Base-by-base conservation (phyloP, 192 early-diverging fungal genomes). In the Entomortierella parvispora region DNA sequence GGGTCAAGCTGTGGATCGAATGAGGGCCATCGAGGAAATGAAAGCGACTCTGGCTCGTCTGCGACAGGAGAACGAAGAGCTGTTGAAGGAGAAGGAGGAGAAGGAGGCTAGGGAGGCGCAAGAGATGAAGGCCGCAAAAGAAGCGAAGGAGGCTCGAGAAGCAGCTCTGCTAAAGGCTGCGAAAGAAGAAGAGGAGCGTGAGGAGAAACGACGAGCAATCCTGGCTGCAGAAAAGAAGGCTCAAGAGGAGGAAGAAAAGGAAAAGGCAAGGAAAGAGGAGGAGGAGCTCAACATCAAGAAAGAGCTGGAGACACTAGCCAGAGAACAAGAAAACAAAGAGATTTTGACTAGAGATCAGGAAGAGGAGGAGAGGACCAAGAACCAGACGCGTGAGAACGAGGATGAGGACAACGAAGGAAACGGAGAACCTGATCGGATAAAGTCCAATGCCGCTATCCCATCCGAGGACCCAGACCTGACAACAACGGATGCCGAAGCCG, bases 21-120 rank as follows among this genome's bases (percentile, higher is more conserved):
- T 86, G 42, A 68, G 69, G 3, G 82, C 79, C 22, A 71, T 84
- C 31, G 81, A 84, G 47, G 66, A 79, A 20, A 82, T 76, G 51
- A 80, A 79, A 46, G 32, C 52, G 40, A 80, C 68, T 43, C 60
- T 82, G 54, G 62, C 52, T 12, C 58, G 65, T 15, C 28, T 83
- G 32, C 43, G 80, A 37, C 31, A 52, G 28, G 70, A 80, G 61
- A 64, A 62, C 22, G 54, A 80, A 20, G 53, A 58, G 11, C 51
- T 79, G 54, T 33, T 26, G 2, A 59, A 48, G 42, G 67, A 67
- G 23, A 62, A 68, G 20, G 48, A 64, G 25, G 28, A 58, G n/a
- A 20, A 58, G 25, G 20, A 25, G 20, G 17, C 25, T 4, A 22
- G 22, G 23, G 57, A 58, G 40, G 57, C 32, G 11, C 34, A 58